phyloP scores from a whole-genome alignment of 2,329 filamentous ascomycete species.

The Verticillium zaregamsianum region DNA sequence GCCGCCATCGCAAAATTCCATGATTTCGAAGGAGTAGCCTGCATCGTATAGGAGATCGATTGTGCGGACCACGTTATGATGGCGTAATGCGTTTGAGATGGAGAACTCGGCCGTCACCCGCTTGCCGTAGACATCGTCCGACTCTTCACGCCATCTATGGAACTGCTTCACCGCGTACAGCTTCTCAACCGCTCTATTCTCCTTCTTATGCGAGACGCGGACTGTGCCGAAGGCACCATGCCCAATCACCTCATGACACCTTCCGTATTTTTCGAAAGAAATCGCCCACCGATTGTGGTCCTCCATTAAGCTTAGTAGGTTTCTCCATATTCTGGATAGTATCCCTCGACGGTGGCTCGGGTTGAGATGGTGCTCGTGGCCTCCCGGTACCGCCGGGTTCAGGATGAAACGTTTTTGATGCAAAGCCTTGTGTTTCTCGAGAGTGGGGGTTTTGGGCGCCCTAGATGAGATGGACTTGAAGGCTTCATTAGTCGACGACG shows the following conservation, averaged over 20 bases:
- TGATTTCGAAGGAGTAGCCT: conserved; percentile 97
- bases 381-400: conserved; percentile 53
- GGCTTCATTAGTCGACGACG: too few species aligned
- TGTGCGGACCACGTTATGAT: conserved; percentile 97
- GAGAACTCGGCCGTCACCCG: conserved; percentile 96
- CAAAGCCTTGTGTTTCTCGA: conserved; percentile 20
- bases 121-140: conserved; percentile 96
- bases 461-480: too few species aligned
- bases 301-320: conserved; percentile 79
- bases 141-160: conserved; percentile 87
- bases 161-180: conserved; percentile 98
- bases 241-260: conserved; percentile 95
- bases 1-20: conserved; percentile 97
- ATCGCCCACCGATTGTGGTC: conserved; percentile 55
- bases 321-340: conserved; percentile 84
- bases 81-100: conserved; percentile 92
- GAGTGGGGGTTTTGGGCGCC: too few species aligned
- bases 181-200: conserved; percentile 81
- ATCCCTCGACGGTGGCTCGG: conserved; percentile 92
- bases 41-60: conserved; percentile 92
- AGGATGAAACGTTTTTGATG: conserved; percentile 44
- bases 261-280: conserved; percentile 95
- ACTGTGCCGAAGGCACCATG: conserved; percentile 97
- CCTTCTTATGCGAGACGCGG: conserved; percentile 92
- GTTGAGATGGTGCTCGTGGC: conserved; percentile 84